Conservation (phyloP, 768 basidiomycete species). For the Leucocoprinus leucothites region DNA sequence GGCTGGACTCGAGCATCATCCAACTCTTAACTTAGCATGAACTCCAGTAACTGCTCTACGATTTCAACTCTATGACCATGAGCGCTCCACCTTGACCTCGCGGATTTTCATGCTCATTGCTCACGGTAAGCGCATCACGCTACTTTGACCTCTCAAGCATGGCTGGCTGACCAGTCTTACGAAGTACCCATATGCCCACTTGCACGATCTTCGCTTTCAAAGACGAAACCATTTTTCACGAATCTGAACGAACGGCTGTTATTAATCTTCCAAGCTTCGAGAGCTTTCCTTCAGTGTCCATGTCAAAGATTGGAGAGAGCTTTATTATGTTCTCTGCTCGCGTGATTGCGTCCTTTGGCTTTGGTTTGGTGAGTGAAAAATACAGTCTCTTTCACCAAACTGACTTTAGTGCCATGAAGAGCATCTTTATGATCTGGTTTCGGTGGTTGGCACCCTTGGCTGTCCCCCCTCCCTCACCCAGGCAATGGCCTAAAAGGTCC, state of each 20-base stretch:
- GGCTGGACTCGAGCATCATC: neutral
- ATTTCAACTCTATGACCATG: neutral
- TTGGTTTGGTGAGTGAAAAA: slow-evolving; percentile 34
- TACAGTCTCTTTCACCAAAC: neutral
- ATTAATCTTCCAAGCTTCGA: slow-evolving; percentile 3
- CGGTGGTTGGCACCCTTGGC: slow-evolving; percentile 34
- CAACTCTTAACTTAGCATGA: too few species aligned
- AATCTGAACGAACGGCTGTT: too few species aligned
- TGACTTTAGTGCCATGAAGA: slow-evolving; percentile 29
- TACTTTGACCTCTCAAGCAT: neutral
- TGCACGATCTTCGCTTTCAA: neutral
- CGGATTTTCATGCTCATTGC: too few species aligned
- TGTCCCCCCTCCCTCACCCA: neutral
- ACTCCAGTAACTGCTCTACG: neutral
- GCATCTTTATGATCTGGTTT: slow-evolving; percentile 41
- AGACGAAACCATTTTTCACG: too few species aligned
- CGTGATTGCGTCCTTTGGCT: slow-evolving; percentile 30
- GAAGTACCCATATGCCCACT: neutral
- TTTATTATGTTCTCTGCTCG: slow-evolving; percentile 31
- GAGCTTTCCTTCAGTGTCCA: slow-evolving; percentile 9
- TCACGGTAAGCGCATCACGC: too few species aligned
- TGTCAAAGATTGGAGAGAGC: slow-evolving; percentile 15
- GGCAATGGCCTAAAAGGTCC: neutral
- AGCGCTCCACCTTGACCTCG: slow-evolving; percentile 5
- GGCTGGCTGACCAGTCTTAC: too few species aligned